These are phyloP conservation scores for Citrus inodora DNA, from an alignment of 345 rosid genomes.

Conservation along the genomic window DNA sequence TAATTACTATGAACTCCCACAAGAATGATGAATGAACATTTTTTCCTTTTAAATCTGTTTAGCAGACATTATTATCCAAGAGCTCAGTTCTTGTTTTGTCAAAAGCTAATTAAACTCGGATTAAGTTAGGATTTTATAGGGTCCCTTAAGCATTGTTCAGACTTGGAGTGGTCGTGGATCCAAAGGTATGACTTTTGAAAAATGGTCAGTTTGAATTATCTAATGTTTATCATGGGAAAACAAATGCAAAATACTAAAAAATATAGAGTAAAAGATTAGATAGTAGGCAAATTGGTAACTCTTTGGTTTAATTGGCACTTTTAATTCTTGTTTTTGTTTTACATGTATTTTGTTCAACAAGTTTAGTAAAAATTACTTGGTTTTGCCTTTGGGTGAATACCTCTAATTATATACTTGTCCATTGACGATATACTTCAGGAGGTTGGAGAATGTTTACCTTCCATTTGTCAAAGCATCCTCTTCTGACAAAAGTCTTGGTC, in stretches of 20 bases:
- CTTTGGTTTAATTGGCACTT: neutral
- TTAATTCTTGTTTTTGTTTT: neutral
- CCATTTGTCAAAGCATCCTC: neutral
- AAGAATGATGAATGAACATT: neutral
- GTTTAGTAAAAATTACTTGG: neutral
- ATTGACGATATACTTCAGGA: neutral
- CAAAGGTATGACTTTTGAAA: neutral
- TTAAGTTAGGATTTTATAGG: neutral
- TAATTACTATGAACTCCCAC: neutral
- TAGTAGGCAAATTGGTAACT: neutral
- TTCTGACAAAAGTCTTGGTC: neutral
- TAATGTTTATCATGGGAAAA: neutral
- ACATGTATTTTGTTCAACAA: neutral
- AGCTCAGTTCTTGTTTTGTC: neutral
- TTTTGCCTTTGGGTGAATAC: neutral
- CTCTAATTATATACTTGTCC: neutral
- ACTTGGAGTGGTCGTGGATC: neutral
- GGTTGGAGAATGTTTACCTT: neutral
- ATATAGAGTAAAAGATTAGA: neutral
- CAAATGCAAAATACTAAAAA: neutral
- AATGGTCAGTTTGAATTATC: neutral
- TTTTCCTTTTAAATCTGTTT: neutral
- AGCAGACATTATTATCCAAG: neutral
- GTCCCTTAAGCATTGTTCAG: neutral
- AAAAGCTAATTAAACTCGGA: neutral